These are phyloP conservation scores for Zygoascus sp. DNA, from an alignment of 1,139 yeast species.

Conservation along the genomic window DNA sequence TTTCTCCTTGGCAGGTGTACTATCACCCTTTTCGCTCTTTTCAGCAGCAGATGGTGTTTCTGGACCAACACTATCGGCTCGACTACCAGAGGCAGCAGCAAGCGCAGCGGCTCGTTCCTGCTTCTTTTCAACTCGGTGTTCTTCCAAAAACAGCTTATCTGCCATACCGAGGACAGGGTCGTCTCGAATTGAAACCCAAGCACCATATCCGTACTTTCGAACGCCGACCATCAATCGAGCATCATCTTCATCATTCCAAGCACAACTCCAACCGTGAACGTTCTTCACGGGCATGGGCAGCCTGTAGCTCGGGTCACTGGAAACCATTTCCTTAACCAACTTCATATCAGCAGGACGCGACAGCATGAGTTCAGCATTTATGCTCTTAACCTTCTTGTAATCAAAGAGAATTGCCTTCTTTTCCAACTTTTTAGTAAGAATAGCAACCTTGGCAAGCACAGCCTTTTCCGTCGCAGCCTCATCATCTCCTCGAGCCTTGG, in stretches of 20 bases:
- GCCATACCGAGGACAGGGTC: constrained; percentile 88
- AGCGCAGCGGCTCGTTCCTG: constrained; percentile 38
- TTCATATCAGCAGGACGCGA: constrained; percentile 81
- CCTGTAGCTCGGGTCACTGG: constrained; percentile 45
- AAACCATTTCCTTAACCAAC: constrained; percentile 54
- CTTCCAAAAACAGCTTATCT: constrained; percentile 67
- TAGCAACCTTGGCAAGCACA: constrained; percentile 24
- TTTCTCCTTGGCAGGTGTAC: constrained; percentile 20
- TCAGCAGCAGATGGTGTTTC: neutral
- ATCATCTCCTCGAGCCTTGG: constrained; percentile 19
- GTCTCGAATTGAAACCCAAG: constrained; percentile 91
- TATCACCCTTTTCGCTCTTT: neutral
- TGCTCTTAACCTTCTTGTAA: constrained; percentile 78
- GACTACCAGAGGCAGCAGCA: constrained; percentile 11
- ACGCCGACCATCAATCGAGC: constrained; percentile 84
- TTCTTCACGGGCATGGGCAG: constrained; percentile 65
- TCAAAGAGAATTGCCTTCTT: constrained; percentile 87
- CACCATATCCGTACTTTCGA: constrained; percentile 89
- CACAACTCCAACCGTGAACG: constrained; percentile 87
- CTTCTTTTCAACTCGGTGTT: constrained; percentile 38
- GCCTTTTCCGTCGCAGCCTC: constrained; percentile 43
- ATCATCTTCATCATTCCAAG: constrained; percentile 81
- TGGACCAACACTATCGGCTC: constrained; percentile 17
- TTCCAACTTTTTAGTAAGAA: constrained; percentile 37
- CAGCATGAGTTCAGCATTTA: constrained; percentile 85